Evolutionary conservation across 371 early-diverging fungal genomes (phyloP).

Genomic region (Ordospora pajunii): DNA sequence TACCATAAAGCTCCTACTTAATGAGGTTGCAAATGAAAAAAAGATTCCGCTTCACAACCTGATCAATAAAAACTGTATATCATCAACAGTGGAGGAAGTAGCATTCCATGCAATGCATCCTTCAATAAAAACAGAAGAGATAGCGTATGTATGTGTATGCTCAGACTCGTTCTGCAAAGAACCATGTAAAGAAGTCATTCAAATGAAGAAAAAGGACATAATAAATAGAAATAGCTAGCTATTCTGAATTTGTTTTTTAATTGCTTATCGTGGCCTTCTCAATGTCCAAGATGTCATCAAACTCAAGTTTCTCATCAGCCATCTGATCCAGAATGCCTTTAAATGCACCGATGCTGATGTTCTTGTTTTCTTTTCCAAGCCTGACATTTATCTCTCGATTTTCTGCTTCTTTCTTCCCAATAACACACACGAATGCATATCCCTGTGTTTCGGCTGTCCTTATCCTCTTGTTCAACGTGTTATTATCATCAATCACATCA

Average conservation of each 20-base stretch:
- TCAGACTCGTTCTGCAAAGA: slow-evolving; percentile 39
- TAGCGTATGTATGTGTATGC: slow-evolving; percentile 51
- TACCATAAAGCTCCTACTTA: slow-evolving; percentile 37
- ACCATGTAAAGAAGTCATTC: slow-evolving; percentile 53
- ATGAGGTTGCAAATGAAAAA: slow-evolving; percentile 44
- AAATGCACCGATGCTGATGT: background rate
- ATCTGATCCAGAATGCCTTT: background rate
- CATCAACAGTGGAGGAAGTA: slow-evolving; percentile 34
- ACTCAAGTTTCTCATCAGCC: slow-evolving; percentile 17
- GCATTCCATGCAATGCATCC: slow-evolving; percentile 16
- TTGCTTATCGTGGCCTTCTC: background rate
- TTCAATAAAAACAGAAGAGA: slow-evolving; percentile 13
- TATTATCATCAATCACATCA: slow-evolving; percentile 65
- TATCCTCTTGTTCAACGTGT: slow-evolving; percentile 88
- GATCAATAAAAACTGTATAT: slow-evolving; percentile 20
- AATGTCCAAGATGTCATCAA: background rate
- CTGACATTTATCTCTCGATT: slow-evolving; percentile 66
- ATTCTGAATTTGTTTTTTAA: background rate
- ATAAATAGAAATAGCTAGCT: background rate
- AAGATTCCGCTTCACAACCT: slow-evolving; percentile 36
- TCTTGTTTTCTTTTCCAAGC: background rate
- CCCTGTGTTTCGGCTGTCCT: slow-evolving; percentile 74
- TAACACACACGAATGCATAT: slow-evolving; percentile 80
- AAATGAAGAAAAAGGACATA: slow-evolving; percentile 37
- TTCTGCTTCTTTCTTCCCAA: slow-evolving; percentile 78